Conservation (phyloP, 192 early-diverging fungal species). For the Allomyces macrogynus region DNA sequence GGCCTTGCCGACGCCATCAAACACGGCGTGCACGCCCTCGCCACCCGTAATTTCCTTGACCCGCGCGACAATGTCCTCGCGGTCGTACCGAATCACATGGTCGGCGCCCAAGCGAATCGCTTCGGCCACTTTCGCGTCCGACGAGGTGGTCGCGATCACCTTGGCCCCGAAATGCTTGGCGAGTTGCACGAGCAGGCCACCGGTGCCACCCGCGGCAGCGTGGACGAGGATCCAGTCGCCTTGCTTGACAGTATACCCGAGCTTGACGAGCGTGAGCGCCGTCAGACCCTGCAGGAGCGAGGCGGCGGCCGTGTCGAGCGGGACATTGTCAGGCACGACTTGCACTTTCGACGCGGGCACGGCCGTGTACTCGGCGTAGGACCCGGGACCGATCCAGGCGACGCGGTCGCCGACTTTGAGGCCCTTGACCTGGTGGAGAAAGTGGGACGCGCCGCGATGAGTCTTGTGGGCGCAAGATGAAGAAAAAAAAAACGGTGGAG, state of each 20-base stretch:
- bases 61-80: conserved; percentile 39
- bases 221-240: conserved; percentile 68
- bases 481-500: too few species aligned
- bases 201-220: conserved; percentile 80
- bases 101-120: conserved; percentile 41
- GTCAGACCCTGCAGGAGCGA: conserved; percentile 63
- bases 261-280: conserved; percentile 45
- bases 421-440: conserved; percentile 12
- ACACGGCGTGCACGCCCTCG: conserved; percentile 58
- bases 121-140: conserved; percentile 41
- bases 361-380: conserved; percentile 59
- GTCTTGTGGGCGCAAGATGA: too few species aligned
- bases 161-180: conserved; percentile 51
- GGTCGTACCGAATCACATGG: conserved; percentile 48
- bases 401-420: conserved; percentile 66
- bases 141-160: conserved; percentile 73
- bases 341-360: conserved; percentile 16
- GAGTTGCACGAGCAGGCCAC: conserved; percentile 57
- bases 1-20: conserved; percentile 77
- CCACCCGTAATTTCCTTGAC: conserved; percentile 54
- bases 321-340: conserved; percentile 22
- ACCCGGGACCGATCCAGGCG: conserved; percentile 35
- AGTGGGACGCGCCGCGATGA: too few species aligned
- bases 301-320: conserved; percentile 40
- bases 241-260: conserved; percentile 44